Base-by-base conservation (phyloP, 805 yeast genomes). In the Teunomyces aglyptinius region DNA sequence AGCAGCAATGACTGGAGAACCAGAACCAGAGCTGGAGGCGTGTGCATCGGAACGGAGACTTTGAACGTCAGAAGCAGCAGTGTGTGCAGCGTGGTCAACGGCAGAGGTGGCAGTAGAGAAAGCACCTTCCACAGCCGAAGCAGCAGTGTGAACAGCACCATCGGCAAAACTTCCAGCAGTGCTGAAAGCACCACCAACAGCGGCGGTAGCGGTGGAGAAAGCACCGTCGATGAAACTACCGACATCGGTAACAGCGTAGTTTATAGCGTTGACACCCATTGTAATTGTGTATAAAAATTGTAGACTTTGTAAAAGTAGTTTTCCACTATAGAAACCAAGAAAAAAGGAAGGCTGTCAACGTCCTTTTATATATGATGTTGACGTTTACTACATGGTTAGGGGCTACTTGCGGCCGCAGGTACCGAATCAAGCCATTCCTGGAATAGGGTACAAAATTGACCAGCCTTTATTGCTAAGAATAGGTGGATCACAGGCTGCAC, bases 261-360 rank as follows among this genome's bases (percentile, higher is more conserved):
- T 51, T 44, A 62, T 59, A 43, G 70, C 70, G 66, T 64, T 63
- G 45, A 61, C 29, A 49, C 57, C 59, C 61, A 58, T 57, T 48
- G 43, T 58, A 42, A 34, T 22, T 20, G 15, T 19, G 22, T 15
- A 16, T 15, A 19, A 15, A 33, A 33, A 11, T 33, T n/a, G 36
- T 12, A 33, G 34, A 7, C 2, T 13, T 6, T 10, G 18, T 31
- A n/a, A 16, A n/a, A 31, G 34, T 2, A 7, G 22, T 18, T 16
- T 16, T 16, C 19, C n/a, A 18, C 22, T 19, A 12, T 5, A 18
- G 26, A 10, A 34, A 34, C 22, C 16, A 34, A 13, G 16, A 8
- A 31, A 15, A 15, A 13, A 7, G 8, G 10, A 22, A 22, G 26
- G 26, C 26, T 24, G 26, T 24, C 26, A 29, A 29, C 27, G 39